Base-by-base conservation (phyloP, 257 asterid species). In the Nicotiana benthamiana region DNA sequence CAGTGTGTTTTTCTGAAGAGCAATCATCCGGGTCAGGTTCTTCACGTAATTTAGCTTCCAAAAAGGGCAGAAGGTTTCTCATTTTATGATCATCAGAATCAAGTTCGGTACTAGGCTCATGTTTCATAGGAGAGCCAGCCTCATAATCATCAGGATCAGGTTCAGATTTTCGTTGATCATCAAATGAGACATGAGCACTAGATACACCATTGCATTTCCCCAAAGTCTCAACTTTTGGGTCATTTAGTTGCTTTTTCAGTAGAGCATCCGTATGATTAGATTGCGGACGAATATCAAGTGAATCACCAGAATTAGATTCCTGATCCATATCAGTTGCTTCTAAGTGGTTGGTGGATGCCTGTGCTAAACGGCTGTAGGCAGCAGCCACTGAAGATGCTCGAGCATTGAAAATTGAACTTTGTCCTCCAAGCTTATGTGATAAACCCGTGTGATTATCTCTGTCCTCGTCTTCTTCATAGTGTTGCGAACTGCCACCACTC, bases 311-410 rank as follows among this genome's bases (percentile, higher is more conserved):
- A 24, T 64, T 85, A 81, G 87, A 81, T 22, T 62, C 88, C 82
- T 84, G 85, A 81, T 48, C 68, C 80, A 85, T 91, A 84, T 65
- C 84, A 36, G 84, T 75, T 56, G 85, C 82, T 83, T 60, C 78
- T 56, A 85, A 68, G 53, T 65, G 74, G 59, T 85, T 70, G 62
- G 79, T 64, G 13, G 92, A 82, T 67, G 89, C 53, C 75, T 83
- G 86, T 51, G 90, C 88, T 75, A 89, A 74, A 83, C 98, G 97
- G 30, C 81, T 89, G 84, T 87, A 89, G 75, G 98, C 98, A 81
- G 99, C 98, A 85, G 75, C 87, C 61, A 86, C 98, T 64, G 99
- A 92, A 80, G 98, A 88, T 76, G 87, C 88, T 81, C 95, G 92
- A 16, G 95, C 97, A 89, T 87, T 83, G 53, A 86, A 87, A 87